Conservation (phyloP, 106 monocot genomes). For the Posidonia australis region DNA sequence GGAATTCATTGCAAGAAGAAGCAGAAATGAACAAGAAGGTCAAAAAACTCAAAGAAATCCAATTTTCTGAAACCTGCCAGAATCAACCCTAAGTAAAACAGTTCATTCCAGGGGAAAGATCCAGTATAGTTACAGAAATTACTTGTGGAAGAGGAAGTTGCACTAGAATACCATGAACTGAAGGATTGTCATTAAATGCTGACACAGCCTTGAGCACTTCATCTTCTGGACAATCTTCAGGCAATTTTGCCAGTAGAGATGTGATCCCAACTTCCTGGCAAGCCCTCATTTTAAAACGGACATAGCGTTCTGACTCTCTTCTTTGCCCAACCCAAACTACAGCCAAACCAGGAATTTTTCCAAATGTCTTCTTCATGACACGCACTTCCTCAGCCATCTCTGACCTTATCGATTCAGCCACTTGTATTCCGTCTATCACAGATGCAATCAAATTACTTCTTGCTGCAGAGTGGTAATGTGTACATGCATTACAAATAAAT, state of each 20-base stretch:
- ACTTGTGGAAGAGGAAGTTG: constrained; percentile 87
- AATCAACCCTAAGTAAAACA: neutral
- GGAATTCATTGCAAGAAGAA: too few species aligned
- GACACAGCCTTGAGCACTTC: constrained; percentile 45
- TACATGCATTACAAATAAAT: neutral
- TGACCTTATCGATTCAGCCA: constrained; percentile 58
- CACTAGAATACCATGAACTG: constrained; percentile 90
- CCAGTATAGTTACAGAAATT: constrained; percentile 25
- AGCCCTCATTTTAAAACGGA: constrained; percentile 59
- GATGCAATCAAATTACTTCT: constrained; percentile 7
- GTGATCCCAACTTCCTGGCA: constrained; percentile 81
- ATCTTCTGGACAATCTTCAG: constrained; percentile 58
- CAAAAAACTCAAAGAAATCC: neutral
- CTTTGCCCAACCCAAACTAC: constrained; percentile 80
- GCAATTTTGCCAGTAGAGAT: constrained; percentile 45
- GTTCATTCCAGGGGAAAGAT: constrained; percentile 3
- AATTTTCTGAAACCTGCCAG: neutral
- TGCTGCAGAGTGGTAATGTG: neutral
- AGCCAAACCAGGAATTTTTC: constrained; percentile 66
- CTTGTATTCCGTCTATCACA: constrained; percentile 67
- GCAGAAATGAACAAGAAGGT: neutral
- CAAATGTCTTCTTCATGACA: constrained; percentile 39
- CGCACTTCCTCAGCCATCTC: constrained; percentile 49
- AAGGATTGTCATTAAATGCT: constrained; percentile 69
- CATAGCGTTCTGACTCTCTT: constrained; percentile 72